Percentiles rank a stretch among this genome's conserved stretches.
These are phyloP conservation scores for Hirschioporus abietinus DNA, from an alignment of 768 basidiomycete species.

Conservation along the genomic window DNA sequence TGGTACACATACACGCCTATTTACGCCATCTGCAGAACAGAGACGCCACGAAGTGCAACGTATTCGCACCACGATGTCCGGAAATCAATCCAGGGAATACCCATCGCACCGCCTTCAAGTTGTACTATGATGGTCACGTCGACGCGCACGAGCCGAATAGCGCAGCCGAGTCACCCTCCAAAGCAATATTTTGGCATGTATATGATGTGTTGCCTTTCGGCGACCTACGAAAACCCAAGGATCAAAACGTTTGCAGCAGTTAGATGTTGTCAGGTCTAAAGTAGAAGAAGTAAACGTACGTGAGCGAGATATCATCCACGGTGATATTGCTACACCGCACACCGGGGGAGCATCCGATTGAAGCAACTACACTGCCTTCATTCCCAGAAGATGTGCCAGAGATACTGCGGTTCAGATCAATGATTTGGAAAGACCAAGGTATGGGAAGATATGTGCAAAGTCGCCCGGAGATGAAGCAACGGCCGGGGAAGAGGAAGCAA, in stretches of 20 bases:
- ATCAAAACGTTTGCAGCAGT: not conserved
- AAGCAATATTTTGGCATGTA: slow-evolving; percentile 49
- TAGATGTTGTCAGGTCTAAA: not conserved
- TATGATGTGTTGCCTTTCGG: slow-evolving; percentile 38
- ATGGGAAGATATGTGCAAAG: too few relatives aligned
- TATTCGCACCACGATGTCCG: not conserved
- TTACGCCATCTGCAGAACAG: not conserved
- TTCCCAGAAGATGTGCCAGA: slow-evolving; percentile 50
- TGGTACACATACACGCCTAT: not conserved
- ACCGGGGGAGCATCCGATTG: slow-evolving; percentile 51
- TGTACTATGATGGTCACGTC: slow-evolving; percentile 12
- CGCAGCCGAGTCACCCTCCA: slow-evolving; percentile 38
- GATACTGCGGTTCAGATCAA: slow-evolving; percentile 30
- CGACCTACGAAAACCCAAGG: slow-evolving; percentile 18
- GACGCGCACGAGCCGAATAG: slow-evolving; percentile 33
- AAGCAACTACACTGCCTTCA: slow-evolving; percentile 43
- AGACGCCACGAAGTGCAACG: not conserved
- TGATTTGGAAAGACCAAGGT: not conserved
- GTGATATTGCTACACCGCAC: slow-evolving; percentile 45
- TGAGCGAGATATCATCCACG: slow-evolving; percentile 38
- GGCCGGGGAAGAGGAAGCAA: not conserved
- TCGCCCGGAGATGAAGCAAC: not conserved
- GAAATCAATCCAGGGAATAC: not conserved
- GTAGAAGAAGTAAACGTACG: slow-evolving; percentile 27
- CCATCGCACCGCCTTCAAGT: not conserved